Percentiles rank a stretch among this genome's conserved stretches.
Evolutionary conservation across 805 yeast genomes (phyloP).

Genomic region (Myxozyma neglecta): DNA sequence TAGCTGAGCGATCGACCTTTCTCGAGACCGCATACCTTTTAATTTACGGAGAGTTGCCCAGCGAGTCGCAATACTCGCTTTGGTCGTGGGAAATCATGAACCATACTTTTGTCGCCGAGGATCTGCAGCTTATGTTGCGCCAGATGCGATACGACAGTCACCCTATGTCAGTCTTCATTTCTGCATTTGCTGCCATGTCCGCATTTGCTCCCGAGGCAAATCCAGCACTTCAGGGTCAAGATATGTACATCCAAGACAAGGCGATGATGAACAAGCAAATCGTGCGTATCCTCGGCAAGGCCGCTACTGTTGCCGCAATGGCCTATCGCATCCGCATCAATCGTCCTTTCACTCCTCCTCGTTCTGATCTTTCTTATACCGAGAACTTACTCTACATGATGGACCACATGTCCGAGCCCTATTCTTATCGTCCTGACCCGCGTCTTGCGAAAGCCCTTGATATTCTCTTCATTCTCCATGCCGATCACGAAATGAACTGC

Average conservation of each 20-base stretch:
- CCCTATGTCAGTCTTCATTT: conserved; percentile 28
- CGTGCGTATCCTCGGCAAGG: conserved; percentile 30
- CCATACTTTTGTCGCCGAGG: conserved; percentile 31
- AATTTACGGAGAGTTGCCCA: conserved; percentile 31
- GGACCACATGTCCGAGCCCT: conserved; percentile 32
- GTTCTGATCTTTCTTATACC: conserved; percentile 29
- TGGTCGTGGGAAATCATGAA: conserved; percentile 31
- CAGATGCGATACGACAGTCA: conserved; percentile 31
- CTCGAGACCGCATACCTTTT: conserved; percentile 31
- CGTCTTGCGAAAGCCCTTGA: conserved; percentile 31
- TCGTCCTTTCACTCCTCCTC: conserved; percentile 27
- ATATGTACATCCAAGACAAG: conserved; percentile 23
- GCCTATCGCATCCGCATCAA: conserved; percentile 31
- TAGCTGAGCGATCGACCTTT: conserved; percentile 26
- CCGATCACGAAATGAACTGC: conserved; percentile 32
- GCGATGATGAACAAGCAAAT: conserved; percentile 30
- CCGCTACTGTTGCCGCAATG: conserved; percentile 31
- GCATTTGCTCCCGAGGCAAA: conserved; percentile 32
- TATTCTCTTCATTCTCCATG: conserved; percentile 29
- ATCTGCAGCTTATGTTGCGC: conserved; percentile 23
- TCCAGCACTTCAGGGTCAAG: conserved; percentile 27
- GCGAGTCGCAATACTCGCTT: conserved; percentile 11
- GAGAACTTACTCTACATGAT: conserved; percentile 31
- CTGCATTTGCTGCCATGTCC: conserved; percentile 30
- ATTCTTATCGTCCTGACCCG: conserved; percentile 31